These are phyloP conservation scores for Boletus pseudo-olivaceus DNA, from an alignment of 768 basidiomycete genomes.

Conservation along the genomic window DNA sequence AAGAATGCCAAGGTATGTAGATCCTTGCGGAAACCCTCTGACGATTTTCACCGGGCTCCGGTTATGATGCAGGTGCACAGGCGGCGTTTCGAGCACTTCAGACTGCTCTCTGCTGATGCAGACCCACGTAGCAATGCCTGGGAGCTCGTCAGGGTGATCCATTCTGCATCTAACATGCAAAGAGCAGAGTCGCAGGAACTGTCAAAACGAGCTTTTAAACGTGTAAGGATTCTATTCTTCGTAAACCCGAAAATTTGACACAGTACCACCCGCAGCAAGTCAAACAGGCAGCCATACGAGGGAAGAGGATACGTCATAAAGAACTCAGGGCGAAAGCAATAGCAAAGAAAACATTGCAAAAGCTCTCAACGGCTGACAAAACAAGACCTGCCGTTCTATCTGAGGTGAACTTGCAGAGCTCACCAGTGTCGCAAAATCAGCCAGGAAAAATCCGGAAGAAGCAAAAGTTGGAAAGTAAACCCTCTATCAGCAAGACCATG, in stretches of 20 bases:
- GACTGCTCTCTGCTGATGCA: slow-evolving; percentile 35
- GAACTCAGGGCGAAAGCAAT: slow-evolving; percentile 40
- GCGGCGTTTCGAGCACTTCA: slow-evolving; percentile 55
- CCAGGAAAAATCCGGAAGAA: slow-evolving; percentile 14
- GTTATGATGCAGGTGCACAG: slow-evolving; percentile 52
- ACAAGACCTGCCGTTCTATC: not conserved
- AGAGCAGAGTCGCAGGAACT: slow-evolving; percentile 16
- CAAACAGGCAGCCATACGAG: slow-evolving; percentile 41
- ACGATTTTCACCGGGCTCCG: not conserved
- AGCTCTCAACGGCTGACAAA: not conserved
- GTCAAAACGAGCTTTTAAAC: slow-evolving; percentile 64
- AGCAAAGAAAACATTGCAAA: slow-evolving; percentile 29
- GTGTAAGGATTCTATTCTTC: slow-evolving; percentile 38
- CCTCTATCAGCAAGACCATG: not conserved
- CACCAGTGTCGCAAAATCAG: not conserved
- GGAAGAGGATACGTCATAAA: slow-evolving; percentile 49
- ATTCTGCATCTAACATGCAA: not conserved
- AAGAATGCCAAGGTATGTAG: slow-evolving; percentile 59
- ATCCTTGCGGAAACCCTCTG: not conserved
- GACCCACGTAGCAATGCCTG: slow-evolving; percentile 48
- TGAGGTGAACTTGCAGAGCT: not conserved
- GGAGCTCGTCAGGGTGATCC: slow-evolving; percentile 33
- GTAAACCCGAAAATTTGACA: not conserved
- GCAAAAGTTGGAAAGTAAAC: slow-evolving; percentile 9
- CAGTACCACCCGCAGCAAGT: slow-evolving; percentile 38